Percentiles rank a stretch among this genome's conserved stretches.
Evolutionary conservation across 306 rosid species (phyloP).

Genomic region (Malus domestica): ASM211411v1 NC_041800.1:23306733-23307232

Average conservation of each 20-base stretch:
- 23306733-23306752: slow-evolving; percentile 64
- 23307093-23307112: slow-evolving; percentile 29
- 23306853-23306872: neutral
- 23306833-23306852: slow-evolving; percentile 49
- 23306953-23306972: neutral
- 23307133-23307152: slow-evolving; percentile 41
- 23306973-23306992: neutral
- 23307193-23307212: slow-evolving; percentile 47
- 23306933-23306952: slow-evolving; percentile 10
- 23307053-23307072: slow-evolving; percentile 34
- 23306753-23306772: slow-evolving; percentile 44
- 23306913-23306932: slow-evolving; percentile 39
- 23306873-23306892: slow-evolving; percentile 28
- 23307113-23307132: slow-evolving; percentile 30
- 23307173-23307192: slow-evolving; percentile 71
- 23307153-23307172: slow-evolving; percentile 59
- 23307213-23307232: slow-evolving; percentile 28
- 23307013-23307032: slow-evolving; percentile 43
- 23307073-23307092: slow-evolving; percentile 31
- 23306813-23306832: slow-evolving; percentile 51
- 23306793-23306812: slow-evolving; percentile 35
- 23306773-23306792: slow-evolving; percentile 46
- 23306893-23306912: slow-evolving; percentile 34
- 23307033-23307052: slow-evolving; percentile 41
- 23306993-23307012: neutral